Evolutionary conservation across 768 basidiomycete species (phyloP), one percentile per base, ranked within the genome.

Genomic region (Tylopilus vinaceipallidus): DNA sequence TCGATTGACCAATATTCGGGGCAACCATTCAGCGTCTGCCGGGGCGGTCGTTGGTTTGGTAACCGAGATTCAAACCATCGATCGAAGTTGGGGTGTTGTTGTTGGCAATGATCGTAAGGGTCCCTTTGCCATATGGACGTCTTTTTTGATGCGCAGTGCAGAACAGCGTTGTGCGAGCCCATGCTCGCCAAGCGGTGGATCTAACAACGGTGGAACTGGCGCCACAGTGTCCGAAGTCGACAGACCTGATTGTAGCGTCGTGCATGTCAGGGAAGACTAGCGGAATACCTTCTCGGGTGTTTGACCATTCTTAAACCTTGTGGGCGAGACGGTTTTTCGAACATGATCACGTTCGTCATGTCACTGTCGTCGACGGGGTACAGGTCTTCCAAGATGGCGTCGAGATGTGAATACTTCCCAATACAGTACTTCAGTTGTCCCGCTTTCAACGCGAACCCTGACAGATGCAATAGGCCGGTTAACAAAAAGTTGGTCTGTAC

Each of bases 41-140:
- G 30, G 4, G 6, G n/a, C 33, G 54, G 55, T 1, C 1, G 20
- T 29, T 52, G 61, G 58, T 9, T 41, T 41, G 42, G 7, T 54
- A 1, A 36, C 61, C 60, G 51, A 22, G 8, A 23, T n/a, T n/a
- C n/a, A n/a, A n/a, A 29, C 16, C 17, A 2, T 54, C 38, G 20
- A 40, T n/a, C 16, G 33, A 27, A 19, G 20, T 37, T 29, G 55
- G 40, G 32, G 22, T 23, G 19, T 27, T 6, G 26, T 11, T 12
- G 32, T 36, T 14, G 19, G 14, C 32, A 39, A 23, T 6, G 29
- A 26, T 47, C 27, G 19, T 22, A 33, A 42, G 30, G 16, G 6
- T 6, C 9, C 1, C 30, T 17, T 40, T 42, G 20, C 42, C 36
- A 33, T 38, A 36, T 27, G 17, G 33, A 29, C 30, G 39, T 49